These are phyloP conservation scores for Ustilago sp. DNA, from an alignment of 1,284 basidiomycete species.

Conservation along the genomic window DNA sequence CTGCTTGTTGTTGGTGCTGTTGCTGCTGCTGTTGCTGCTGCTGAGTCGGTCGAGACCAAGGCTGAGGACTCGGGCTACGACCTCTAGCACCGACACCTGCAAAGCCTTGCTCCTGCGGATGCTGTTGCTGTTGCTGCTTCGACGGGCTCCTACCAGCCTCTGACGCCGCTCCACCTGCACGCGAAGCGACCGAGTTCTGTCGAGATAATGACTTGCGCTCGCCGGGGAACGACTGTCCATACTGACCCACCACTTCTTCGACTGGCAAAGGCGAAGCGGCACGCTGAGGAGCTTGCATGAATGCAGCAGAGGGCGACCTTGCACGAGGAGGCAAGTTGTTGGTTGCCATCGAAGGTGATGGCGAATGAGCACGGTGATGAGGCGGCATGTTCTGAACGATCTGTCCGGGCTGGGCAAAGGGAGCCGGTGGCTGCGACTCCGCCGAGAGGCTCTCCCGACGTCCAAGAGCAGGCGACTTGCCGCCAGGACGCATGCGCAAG, in stretches of 20 bases:
- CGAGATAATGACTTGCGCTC: slow-evolving; percentile 74
- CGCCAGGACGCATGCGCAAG: slow-evolving; percentile 70
- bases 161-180: slow-evolving; percentile 23
- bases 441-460: slow-evolving; percentile 46
- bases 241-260: slow-evolving; percentile 81
- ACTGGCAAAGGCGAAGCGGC: slow-evolving; percentile 74
- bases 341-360: slow-evolving; percentile 41
- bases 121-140: slow-evolving; percentile 38
- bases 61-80: slow-evolving; percentile 64
- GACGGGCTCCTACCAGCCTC: slow-evolving; percentile 32
- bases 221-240: slow-evolving; percentile 87
- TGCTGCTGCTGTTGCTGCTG: slow-evolving; percentile 49
- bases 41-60: slow-evolving; percentile 42
- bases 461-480: slow-evolving; percentile 53
- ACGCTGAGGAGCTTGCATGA: slow-evolving; percentile 79
- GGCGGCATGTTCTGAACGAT: slow-evolving; percentile 47
- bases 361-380: slow-evolving; percentile 47
- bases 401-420: slow-evolving; percentile 45
- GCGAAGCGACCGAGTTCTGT: slow-evolving; percentile 61
- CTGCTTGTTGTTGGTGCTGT: slow-evolving; percentile 36
- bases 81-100: slow-evolving; percentile 63
- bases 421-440: slow-evolving; percentile 24
- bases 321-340: slow-evolving; percentile 72
- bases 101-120: slow-evolving; percentile 49
- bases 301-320: slow-evolving; percentile 78